Evolutionary conservation across 805 yeast genomes (phyloP), one percentile per base, ranked within the genome.

Genomic region (Torulaspora maleeae): DNA sequence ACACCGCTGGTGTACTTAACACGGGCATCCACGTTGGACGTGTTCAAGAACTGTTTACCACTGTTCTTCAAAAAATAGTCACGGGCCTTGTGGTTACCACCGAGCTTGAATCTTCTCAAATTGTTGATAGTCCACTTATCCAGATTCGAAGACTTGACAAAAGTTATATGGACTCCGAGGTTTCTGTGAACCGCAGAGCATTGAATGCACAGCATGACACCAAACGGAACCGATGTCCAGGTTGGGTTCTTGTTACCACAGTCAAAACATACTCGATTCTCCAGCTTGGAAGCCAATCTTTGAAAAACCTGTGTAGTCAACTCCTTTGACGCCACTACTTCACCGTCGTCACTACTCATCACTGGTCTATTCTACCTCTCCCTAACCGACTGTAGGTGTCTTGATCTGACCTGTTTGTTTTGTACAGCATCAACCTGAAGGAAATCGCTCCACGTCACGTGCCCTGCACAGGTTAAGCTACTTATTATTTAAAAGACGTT

Each of bases 181-280:
- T 89, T 89, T 67, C 99, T 80, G 72, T 93, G 99, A 42, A 85
- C 88, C 3, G 98, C 90, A 43, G 96, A 86, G 67, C 99, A 93
- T 66, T 93, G 95, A 49, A 90, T 75, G 72, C 99, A 93, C 48
- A 93, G 71, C 64, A 90, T 78, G 42, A 90, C 86, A 45, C 97
- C 99, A 67, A 87, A 91, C 11, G 98, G 96, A 44, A 91, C 89
- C 11, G 98, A 91, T 3, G 99, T 87, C 99, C 99, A 93, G 0
- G 98, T 88, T 29, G 99, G 98, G 65, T 90, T 90, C 63, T 86
- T 88, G 57, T 90, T 86, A 43, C 84, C 78, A 68, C 99, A 93
- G 64, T 93, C 99, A 69, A 93, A 91, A 69, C 99, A 93, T 30
- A 75, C 79, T 59, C 83, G 83, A 72, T 90, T 90, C 38, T 88